These are phyloP conservation scores for Vitis rupestris DNA, from an alignment of 164 flowering plant species.

Conservation along the genomic window DNA sequence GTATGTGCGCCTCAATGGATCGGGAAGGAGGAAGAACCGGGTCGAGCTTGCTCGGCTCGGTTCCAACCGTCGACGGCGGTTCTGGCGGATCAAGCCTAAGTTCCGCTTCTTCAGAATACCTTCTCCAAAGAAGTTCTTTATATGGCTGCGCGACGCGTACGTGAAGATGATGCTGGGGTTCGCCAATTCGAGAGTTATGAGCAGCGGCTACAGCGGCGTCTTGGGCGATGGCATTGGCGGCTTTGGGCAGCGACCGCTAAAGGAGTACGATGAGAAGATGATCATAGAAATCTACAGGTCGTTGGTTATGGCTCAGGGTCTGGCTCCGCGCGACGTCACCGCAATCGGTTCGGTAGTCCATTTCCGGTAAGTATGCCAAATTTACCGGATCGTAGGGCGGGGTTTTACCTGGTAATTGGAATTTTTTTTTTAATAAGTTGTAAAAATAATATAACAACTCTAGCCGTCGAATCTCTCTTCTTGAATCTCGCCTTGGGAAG, in stretches of 20 bases:
- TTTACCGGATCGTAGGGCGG: not conserved
- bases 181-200: slow-evolving; percentile 40
- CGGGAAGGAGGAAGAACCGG: slow-evolving; percentile 14
- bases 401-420: no score
- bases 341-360: slow-evolving; percentile 5
- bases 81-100: slow-evolving; percentile 56
- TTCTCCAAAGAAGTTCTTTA: slow-evolving; percentile 49
- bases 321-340: slow-evolving; percentile 37
- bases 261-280: slow-evolving; percentile 78
- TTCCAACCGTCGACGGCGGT: slow-evolving; percentile 25
- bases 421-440: no score
- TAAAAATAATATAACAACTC: no score
- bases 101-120: slow-evolving; percentile 23
- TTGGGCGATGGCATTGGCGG: slow-evolving; percentile 8
- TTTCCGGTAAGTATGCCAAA: not conserved
- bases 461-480: no score
- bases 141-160: slow-evolving; percentile 65
- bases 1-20: slow-evolving; percentile 46
- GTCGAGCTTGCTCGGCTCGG: slow-evolving; percentile 18
- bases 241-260: slow-evolving; percentile 29
- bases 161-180: slow-evolving; percentile 72
- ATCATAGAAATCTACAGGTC: slow-evolving; percentile 70
- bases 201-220: slow-evolving; percentile 26
- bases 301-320: slow-evolving; percentile 43
- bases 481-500: no score